Base-by-base conservation (phyloP, 1,139 yeast genomes). In the Yamadazyma atmosphaerica region DNA sequence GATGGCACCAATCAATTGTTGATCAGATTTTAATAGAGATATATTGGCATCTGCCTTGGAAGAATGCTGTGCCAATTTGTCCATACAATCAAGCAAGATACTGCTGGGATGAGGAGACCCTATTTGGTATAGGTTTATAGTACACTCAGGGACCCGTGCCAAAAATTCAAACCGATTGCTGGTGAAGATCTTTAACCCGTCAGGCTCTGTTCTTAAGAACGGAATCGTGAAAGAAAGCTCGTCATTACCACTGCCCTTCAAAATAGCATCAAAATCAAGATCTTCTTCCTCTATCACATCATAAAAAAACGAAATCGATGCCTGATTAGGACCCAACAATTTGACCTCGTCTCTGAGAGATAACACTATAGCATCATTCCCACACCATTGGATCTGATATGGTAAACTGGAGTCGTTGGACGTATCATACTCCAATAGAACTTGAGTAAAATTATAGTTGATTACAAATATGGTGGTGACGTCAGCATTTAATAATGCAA, bases 61-160 rank as follows among this genome's bases (percentile, higher is more conserved):
- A 0, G 95, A 78, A 50, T 84, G 83, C 30, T 68, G 65, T 8
- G 79, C 74, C 13, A 88, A 64, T 46, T 86, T 81, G 38, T 87
- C 92, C 26, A 88, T 75, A 14, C 96, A 85, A 60, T 90, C 97
- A 4, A 87, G 61, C 30, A 92, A 63, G 27, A 90, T 83, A 7
- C 96, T 87, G 21, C 95, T 77, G 0, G 97, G 86, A 16, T 86
- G 77, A 0, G 88, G 75, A 0, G 96, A 86, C 0, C 98, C 98
- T 34, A 89, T 78, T 52, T 77, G 80, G 57, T 88, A 89, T 16
- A 88, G 73, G 30, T 80, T 79, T 7, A 77, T 74, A 0, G 84
- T 77, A 1, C 70, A 61, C 2, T 65, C 66, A 0, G 81, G 74
- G 0, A 94, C 96, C 44, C 83, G 73, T 4, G 83, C 67, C 18